Base-by-base conservation (phyloP, 106 monocot species). In the Dioscorea dumetorum region DNA sequence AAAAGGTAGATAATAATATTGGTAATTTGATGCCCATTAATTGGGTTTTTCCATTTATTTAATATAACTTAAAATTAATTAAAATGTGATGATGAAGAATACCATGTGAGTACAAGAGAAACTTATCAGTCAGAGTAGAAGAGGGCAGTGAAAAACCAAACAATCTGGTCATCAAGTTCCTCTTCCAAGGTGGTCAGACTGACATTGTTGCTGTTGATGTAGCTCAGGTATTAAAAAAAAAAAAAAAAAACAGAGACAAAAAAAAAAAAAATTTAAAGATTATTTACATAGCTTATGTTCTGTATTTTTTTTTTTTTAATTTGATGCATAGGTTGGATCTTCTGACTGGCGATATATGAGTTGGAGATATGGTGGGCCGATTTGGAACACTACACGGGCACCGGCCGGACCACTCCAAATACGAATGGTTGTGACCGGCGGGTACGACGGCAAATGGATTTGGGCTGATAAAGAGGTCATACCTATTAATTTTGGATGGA, bases 141-240 rank as follows among this genome's bases (percentile, higher is more conserved):
- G 83, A 95, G 79, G 70, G 64, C 57, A 88, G 94, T 68, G 53
- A 33, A 20, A 77, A 59, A 58, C 84, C 87, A 35, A 77, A 57
- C 57, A 58, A 79, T 35, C 51, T 95, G 63, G 76, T 79, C 12
- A 64, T 91, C 68, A 88, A 83, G 52, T 75, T 95, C 33, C 54
- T 95, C 16, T 91, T 85, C 77, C 94, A 95, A 56, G 94, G 85
- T 13, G 94, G 90, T 18, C 94, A 91, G 67, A 91, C 94, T 4
- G 94, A 95, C 66, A 88, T 95, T 48, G 66, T 76, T 31, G 79
- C 62, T 0, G 83, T 88, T 1, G 91, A 91, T 51, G 77, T 82
- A 2, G 73, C 82, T 24, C 15, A 7, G 33, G 65, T 60, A 21
- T 49, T 57, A 4, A 59, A 3, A 4, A 60, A 11, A 0, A 33